Conservation (phyloP, 2,329 filamentous ascomycete species). For the Clonostachys chloroleuca region DNA sequence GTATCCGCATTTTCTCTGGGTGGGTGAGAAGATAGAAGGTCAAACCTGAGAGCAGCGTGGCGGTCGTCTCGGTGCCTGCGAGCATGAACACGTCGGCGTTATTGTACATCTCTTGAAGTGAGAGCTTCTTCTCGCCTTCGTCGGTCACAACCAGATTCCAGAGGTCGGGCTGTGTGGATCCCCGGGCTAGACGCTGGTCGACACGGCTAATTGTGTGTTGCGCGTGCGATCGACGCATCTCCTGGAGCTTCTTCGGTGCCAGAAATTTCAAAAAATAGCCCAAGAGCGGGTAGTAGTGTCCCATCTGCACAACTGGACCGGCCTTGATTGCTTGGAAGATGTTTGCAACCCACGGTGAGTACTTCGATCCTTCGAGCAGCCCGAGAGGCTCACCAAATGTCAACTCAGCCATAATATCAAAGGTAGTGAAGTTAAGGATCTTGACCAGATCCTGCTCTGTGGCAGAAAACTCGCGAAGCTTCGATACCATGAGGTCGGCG, state of each 20-base stretch:
- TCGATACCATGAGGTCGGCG: constrained; percentile 14
- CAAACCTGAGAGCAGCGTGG: not conserved
- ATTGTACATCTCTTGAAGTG: not conserved
- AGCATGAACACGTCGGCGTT: not conserved
- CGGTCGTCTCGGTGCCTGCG: not conserved
- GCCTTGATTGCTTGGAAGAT: constrained; percentile 15
- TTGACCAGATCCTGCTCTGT: constrained; percentile 11
- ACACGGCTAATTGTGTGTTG: not conserved
- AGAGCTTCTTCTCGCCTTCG: not conserved
- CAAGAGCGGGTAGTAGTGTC: constrained; percentile 1
- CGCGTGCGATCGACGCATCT: constrained; percentile 7
- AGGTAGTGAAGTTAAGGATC: constrained; percentile 13
- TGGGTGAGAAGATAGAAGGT: not conserved
- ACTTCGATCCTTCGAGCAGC: constrained; percentile 4
- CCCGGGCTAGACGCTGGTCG: not conserved
- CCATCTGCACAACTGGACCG: constrained; percentile 8
- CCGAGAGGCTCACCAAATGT: constrained; percentile 8
- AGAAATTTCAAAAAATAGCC: constrained; percentile 5
- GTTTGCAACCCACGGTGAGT: constrained; percentile 7
- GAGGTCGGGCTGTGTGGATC: not conserved
- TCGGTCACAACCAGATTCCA: not conserved
- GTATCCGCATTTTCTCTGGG: not conserved
- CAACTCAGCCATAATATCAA: constrained; percentile 14
- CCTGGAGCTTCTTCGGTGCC: constrained; percentile 3
- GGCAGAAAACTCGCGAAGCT: constrained; percentile 7